Evolutionary conservation across 441 rosid genomes (phyloP), one percentile per base, ranked within the genome.

Genomic region (Sinapis alba): DNA sequence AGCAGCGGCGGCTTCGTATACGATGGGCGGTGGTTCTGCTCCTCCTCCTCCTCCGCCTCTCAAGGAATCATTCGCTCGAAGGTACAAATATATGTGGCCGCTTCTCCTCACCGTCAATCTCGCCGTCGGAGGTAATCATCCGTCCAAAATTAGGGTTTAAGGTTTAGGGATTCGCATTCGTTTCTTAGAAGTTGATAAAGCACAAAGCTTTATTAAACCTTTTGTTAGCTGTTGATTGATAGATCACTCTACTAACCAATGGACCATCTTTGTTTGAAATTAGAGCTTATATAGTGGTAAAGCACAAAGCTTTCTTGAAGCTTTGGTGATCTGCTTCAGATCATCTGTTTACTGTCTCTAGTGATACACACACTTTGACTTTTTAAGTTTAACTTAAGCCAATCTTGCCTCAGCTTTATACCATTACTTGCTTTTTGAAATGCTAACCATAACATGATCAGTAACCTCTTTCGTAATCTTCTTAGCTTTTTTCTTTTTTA

Each of bases 11-110:
- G 87, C 90, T 63, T 84, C 97, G 0, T 92, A 92, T 60, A 57
- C 81, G 50, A 86, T 89, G 90, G 89, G 90, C 80, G 72, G 83
- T 47, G 72, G 83, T 50, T 69, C 88, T 36, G 60, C 7, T 78
- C 87, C 83, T 16, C 78, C 89, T 3, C 75, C 69, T 2, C 78
- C 66, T 34, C 85, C 92, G 66, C 88, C 94, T 7, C 96, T 91
- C 0, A 93, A 84, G 85, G 89, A 90, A 79, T 88, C 98, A 1
- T 93, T 95, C 68, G 88, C 88, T 47, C 86, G 88, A 69, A 94
- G 99, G 72, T 89, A 90, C 76, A 91, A 87, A 88, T 93, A 83
- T 81, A 79, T 91, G 21, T 89, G 93, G 96, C 98, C 99, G 4
- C 87, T 95, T 60, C 84, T 95, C 28, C 80, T 93, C 82, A 79